Conservation (phyloP, 2,329 filamentous ascomycete genomes). For the Tolypocladium sp. region DNA sequence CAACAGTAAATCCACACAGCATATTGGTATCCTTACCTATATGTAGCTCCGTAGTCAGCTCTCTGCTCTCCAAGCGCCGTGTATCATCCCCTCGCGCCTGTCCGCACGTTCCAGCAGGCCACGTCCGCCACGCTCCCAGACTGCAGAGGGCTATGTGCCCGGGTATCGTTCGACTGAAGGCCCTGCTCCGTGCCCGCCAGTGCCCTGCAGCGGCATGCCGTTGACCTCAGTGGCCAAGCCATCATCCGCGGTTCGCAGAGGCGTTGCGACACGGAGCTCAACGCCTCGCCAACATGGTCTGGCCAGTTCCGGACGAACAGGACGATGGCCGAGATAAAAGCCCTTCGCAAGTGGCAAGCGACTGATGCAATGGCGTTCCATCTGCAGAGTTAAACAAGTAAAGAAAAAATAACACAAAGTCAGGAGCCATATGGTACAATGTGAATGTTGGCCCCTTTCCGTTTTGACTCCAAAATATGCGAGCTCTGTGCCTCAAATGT, state of each 20-base stretch:
- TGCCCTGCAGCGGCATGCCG: not conserved
- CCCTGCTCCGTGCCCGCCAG: not conserved
- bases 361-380: not conserved
- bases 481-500: not conserved
- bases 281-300: not conserved
- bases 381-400: not conserved
- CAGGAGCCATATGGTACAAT: not conserved
- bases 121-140: not conserved
- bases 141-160: not conserved
- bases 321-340: not conserved
- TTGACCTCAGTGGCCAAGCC: not conserved
- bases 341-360: not conserved
- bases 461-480: not conserved
- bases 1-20: not conserved
- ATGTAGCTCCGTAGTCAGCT: not conserved
- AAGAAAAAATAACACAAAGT: slow-evolving; percentile 3
- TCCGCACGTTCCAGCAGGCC: not conserved
- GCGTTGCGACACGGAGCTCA: not conserved
- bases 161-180: not conserved
- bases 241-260: not conserved
- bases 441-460: not conserved
- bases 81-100: not conserved
- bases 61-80: not conserved
- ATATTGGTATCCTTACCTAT: not conserved
- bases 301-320: not conserved